Percentiles rank a stretch among this genome's conserved stretches.
Evolutionary conservation across 352 stramenopile genomes (phyloP).

Genomic region (Globisporangium heterothallicum): DNA sequence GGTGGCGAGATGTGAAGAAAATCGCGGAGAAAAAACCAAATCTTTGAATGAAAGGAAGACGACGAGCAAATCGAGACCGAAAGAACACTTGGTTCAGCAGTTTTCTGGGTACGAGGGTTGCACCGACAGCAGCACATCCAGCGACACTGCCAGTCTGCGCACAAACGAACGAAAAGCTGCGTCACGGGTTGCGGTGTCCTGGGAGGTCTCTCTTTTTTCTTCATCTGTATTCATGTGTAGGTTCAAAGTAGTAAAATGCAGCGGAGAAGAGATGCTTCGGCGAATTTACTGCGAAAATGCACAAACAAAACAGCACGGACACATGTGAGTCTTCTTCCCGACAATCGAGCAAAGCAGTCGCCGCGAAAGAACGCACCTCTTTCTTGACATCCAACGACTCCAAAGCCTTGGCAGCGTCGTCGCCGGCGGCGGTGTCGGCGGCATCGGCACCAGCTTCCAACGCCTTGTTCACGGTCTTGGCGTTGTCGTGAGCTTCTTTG

Average conservation of each 20-base stretch:
- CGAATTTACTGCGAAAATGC: conserved; percentile 10
- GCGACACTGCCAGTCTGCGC: not conserved
- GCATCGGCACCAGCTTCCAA: conserved; percentile 91
- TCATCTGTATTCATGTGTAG: conserved; percentile 17
- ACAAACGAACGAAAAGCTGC: not conserved
- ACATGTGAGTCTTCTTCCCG: conserved; percentile 1
- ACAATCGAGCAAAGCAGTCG: not conserved
- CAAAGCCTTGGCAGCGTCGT: conserved; percentile 91
- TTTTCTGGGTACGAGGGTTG: too few species aligned
- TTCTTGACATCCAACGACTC: conserved; percentile 89
- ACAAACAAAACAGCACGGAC: conserved; percentile 2
- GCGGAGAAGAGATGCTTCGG: conserved; percentile 3
- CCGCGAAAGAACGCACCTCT: conserved; percentile 30
- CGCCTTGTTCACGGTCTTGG: conserved; percentile 93
- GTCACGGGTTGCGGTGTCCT: not conserved
- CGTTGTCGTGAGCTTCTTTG: conserved; percentile 93
- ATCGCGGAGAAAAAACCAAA: not conserved
- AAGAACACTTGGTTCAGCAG: not conserved
- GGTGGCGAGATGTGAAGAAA: not conserved
- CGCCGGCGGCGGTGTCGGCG: conserved; percentile 86
- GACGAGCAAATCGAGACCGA: not conserved
- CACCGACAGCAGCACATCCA: too few species aligned
- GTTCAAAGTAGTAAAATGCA: conserved; percentile 6
- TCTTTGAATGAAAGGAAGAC: not conserved
- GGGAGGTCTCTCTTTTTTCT: not conserved